Percentiles rank a stretch among this genome's conserved stretches.
Conservation (phyloP, 2,329 filamentous ascomycete genomes). For the Penicillium sp. region DNA sequence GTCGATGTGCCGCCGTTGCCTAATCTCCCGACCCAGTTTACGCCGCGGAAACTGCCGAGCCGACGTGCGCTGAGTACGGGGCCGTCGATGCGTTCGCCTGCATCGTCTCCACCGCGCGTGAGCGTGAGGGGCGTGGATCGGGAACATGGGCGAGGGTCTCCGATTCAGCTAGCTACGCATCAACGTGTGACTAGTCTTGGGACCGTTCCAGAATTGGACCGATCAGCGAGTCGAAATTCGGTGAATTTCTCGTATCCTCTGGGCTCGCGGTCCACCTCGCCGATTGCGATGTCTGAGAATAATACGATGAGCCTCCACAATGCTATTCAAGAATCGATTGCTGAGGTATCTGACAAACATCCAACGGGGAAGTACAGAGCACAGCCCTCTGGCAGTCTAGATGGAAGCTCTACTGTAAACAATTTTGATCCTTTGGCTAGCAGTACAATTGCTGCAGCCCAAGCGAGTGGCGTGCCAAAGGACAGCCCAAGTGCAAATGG, state of each 20-base stretch:
- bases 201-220: conserved; percentile 38
- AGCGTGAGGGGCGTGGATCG: conserved; percentile 41
- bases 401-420: conserved; percentile 27
- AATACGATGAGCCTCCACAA: conserved; percentile 14
- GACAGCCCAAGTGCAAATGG: conserved; percentile 8
- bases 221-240: conserved; percentile 43
- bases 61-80: conserved; percentile 53
- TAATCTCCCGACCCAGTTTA: conserved; percentile 59
- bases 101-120: conserved; percentile 41
- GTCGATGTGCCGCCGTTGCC: conserved; percentile 69
- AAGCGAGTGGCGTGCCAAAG: conserved; percentile 23
- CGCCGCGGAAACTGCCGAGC: conserved; percentile 30
- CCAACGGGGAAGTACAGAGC: conserved; percentile 25
- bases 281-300: conserved; percentile 25
- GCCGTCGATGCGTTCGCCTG: conserved; percentile 47
- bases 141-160: conserved; percentile 16
- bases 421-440: conserved; percentile 27
- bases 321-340: conserved; percentile 24
- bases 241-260: conserved; percentile 51
- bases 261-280: conserved; percentile 42
- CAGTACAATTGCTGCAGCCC: conserved; percentile 33
- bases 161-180: conserved; percentile 15
- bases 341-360: conserved; percentile 27
- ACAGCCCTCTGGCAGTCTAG: conserved; percentile 22
- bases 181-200: conserved; percentile 23